Percentiles rank a stretch among this genome's conserved stretches.
Conservation (phyloP, 306 rosid species). For the Vigna nakashimae region DNA sequence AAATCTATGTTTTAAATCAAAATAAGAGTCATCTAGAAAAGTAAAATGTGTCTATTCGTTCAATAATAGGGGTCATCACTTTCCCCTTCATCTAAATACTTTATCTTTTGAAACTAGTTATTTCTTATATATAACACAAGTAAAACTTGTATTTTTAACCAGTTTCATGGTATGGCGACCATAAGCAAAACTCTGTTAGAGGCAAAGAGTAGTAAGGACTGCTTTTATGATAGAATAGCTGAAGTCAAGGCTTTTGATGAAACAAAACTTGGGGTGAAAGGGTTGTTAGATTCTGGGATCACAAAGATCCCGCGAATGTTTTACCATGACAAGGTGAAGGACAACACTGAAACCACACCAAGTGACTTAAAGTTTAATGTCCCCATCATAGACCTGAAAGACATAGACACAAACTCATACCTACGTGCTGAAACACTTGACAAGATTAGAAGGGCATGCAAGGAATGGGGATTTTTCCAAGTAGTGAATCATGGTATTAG, state of each 20-base stretch:
- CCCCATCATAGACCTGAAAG: constrained; percentile 51
- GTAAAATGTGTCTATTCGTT: not conserved
- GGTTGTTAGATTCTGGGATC: constrained; percentile 35
- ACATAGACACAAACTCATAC: not conserved
- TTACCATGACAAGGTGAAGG: constrained; percentile 18
- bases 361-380: constrained; percentile 3
- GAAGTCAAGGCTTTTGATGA: constrained; percentile 29
- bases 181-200: constrained; percentile 9
- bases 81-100: no score
- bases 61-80: not conserved
- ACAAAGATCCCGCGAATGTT: constrained; percentile 41
- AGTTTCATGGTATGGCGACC: not conserved
- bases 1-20: no score
- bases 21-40: not conserved
- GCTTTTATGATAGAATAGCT: constrained; percentile 22
- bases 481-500: constrained; percentile 59
- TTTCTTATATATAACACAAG: not conserved
- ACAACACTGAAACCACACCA: not conserved
- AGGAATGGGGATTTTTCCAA: constrained; percentile 57
- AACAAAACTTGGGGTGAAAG: constrained; percentile 38
- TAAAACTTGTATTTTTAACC: not conserved
- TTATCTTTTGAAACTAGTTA: not conserved
- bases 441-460: constrained; percentile 28
- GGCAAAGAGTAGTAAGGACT: not conserved
- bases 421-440: not conserved